Conservation (phyloP, 208 protist genomes). For the Trypanosomatidae sp. region DNA sequence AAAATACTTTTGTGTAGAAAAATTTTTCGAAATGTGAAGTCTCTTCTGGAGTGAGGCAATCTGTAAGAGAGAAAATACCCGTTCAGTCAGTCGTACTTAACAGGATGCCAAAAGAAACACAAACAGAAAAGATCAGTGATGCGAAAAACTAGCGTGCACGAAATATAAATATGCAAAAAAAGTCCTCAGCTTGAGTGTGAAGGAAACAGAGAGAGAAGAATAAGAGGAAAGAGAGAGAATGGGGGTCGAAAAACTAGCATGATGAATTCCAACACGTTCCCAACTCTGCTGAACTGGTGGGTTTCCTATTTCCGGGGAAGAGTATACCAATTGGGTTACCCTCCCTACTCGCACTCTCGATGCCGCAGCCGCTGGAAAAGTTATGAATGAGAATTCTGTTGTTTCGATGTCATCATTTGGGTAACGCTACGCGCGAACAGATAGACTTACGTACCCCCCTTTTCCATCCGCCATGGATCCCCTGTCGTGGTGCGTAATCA, state of each 20-base stretch:
- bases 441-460: not conserved
- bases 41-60: too few relatives aligned
- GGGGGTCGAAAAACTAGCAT: not conserved
- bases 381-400: not conserved
- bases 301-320: not conserved
- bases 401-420: too few relatives aligned
- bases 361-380: not conserved
- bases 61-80: not conserved
- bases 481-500: not conserved
- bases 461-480: not conserved
- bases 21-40: not conserved
- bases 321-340: not conserved
- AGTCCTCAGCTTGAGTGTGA: not conserved
- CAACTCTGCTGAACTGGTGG: not conserved
- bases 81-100: not conserved
- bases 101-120: not conserved
- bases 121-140: not conserved
- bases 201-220: not conserved
- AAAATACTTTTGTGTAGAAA: not conserved
- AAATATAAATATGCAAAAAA: not conserved
- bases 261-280: not conserved
- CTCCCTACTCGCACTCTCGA: not conserved
- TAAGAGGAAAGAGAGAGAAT: constrained; percentile 6
- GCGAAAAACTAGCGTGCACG: too few relatives aligned
- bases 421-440: not conserved